Evolutionary conservation across 371 early-diverging fungal genomes (phyloP).

Genomic region (Haplosporangium sp.): DNA sequence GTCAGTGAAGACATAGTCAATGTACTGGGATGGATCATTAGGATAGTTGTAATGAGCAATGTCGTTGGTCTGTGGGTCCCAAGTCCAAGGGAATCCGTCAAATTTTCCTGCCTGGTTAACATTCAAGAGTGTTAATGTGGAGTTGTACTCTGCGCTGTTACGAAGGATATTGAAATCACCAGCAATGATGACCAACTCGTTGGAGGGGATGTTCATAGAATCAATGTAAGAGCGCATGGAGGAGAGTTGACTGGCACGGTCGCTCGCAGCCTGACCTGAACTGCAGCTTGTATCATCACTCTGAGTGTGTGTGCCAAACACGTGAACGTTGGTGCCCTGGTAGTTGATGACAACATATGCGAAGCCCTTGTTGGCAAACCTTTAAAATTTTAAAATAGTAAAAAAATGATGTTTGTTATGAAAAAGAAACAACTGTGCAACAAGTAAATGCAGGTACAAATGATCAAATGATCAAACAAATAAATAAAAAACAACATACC

Average conservation of each 20-base stretch:
- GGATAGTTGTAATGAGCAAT: conserved; percentile 53
- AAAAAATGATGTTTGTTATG: no score
- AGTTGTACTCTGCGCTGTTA: conserved; percentile 33
- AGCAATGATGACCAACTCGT: conserved; percentile 46
- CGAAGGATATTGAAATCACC: conserved; percentile 46
- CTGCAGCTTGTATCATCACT: conserved; percentile 28
- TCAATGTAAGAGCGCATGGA: conserved; percentile 40
- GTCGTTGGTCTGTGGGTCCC: conserved; percentile 38
- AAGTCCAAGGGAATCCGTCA: conserved; percentile 37
- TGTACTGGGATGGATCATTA: conserved; percentile 28
- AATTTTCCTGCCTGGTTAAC: conserved; percentile 23
- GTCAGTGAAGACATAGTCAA: conserved; percentile 49
- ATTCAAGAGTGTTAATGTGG: conserved; percentile 21
- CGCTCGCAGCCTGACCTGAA: conserved; percentile 27
- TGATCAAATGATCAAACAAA: not conserved
- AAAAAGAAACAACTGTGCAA: no score
- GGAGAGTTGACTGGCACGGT: conserved; percentile 17
- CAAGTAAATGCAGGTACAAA: not conserved
- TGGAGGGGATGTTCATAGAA: conserved; percentile 38
- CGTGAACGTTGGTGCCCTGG: conserved; percentile 39
- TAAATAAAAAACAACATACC: conserved; percentile 14
- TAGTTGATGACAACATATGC: conserved; percentile 38
- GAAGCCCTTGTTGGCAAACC: conserved; percentile 52
- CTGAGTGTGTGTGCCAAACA: conserved; percentile 49
- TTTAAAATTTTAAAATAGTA: not conserved